Conservation (phyloP, 2,329 filamentous ascomycete genomes). For the Hypoxylon sp. region DNA sequence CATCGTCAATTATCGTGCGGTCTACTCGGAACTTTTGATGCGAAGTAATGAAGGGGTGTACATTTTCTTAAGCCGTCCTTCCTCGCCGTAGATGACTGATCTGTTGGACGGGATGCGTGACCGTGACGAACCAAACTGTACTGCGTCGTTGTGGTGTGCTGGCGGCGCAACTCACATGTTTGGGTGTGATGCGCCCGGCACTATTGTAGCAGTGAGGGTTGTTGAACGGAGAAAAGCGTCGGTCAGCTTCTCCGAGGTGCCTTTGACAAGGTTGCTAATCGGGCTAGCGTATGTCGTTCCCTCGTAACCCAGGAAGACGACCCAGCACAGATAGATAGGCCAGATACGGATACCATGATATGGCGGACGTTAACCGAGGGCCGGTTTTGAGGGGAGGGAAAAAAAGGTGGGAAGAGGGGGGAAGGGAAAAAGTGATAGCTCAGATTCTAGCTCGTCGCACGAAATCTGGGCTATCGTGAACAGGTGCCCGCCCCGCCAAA, state of each 20-base stretch:
- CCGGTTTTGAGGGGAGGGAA: constrained; percentile 17
- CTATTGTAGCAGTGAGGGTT: constrained; percentile 22
- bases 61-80: constrained; percentile 17
- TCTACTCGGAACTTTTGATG: constrained; percentile 33
- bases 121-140: constrained; percentile 38
- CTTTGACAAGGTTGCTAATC: constrained; percentile 33
- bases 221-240: constrained; percentile 38
- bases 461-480: constrained; percentile 43
- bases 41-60: constrained; percentile 21
- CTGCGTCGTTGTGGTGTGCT: constrained; percentile 32
- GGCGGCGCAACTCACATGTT: constrained; percentile 41
- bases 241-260: constrained; percentile 39
- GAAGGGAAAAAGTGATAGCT: constrained; percentile 37
- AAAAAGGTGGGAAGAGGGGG: constrained; percentile 20
- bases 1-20: constrained; percentile 26
- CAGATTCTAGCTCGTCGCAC: constrained; percentile 36
- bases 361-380: constrained; percentile 35
- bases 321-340: constrained; percentile 29
- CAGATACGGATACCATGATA: constrained; percentile 35
- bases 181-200: constrained; percentile 39
- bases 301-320: constrained; percentile 16
- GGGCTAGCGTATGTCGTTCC: constrained; percentile 30
- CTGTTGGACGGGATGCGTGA: constrained; percentile 39
- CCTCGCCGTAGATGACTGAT: constrained; percentile 39
- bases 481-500: constrained; percentile 34